phyloP scores from a whole-genome alignment of 208 protist species.

The Lotmaria passim region DNA sequence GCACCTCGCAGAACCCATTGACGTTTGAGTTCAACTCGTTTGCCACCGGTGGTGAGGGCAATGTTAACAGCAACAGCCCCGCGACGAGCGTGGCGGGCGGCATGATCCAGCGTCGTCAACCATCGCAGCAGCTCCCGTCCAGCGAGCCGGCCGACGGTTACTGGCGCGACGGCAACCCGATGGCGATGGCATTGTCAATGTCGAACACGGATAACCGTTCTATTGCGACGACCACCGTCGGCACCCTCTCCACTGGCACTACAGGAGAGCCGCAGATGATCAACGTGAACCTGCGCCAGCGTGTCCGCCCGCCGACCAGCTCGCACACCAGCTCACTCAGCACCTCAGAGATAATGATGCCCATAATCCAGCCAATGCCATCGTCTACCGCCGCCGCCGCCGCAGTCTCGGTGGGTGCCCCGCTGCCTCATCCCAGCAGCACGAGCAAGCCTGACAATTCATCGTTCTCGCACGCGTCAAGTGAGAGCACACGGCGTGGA shows the following conservation, averaged over 20 bases:
- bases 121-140: conserved; percentile 11
- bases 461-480: neutral
- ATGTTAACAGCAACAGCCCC: conserved; percentile 17
- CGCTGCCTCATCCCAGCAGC: neutral
- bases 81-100: neutral
- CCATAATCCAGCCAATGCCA: conserved; percentile 11
- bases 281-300: conserved; percentile 51
- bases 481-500: neutral
- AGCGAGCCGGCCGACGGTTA: conserved; percentile 9
- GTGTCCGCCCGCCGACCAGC: conserved; percentile 19
- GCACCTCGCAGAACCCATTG: conserved; percentile 44
- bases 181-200: too few relatives aligned
- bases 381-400: neutral
- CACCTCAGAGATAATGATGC: conserved; percentile 19
- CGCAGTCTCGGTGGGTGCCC: neutral
- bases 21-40: conserved; percentile 41
- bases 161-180: conserved; percentile 33
- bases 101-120: conserved; percentile 1
- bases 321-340: conserved; percentile 30
- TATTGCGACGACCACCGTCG: conserved; percentile 23
- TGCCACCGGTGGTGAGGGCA: neutral
- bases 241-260: conserved; percentile 28
- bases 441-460: neutral
- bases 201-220: conserved; percentile 29
- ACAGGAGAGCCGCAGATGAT: conserved; percentile 29